Evolutionary conservation across 768 basidiomycete genomes (phyloP), one percentile per base, ranked within the genome.

Genomic region (Macrocybe gigantea): DNA sequence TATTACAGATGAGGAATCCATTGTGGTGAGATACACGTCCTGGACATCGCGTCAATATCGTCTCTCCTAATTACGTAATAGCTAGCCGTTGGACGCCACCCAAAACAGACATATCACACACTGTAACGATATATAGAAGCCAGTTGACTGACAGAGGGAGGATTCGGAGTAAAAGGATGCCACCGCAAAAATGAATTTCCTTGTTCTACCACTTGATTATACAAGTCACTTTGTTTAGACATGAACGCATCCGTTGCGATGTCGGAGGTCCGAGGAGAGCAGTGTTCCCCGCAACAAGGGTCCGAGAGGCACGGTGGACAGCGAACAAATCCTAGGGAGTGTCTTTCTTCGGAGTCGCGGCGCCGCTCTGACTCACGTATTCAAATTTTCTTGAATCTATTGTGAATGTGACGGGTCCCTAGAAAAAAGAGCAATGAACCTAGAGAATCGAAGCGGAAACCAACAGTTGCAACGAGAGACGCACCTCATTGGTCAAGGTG

Each of bases 381-480:
- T 85, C 84, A 45, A 80, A 87, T 60, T 85, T 88, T 42, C 85
- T 79, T 29, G 88, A 83, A 64, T 93, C 90, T 34, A 93, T 71
- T 0, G 85, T 90, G 51, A 93, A 83, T 8, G 89, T 92, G 29
- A 93, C 80, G 48, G 90, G 90, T 2, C 90, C 90, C 87, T 91
- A 38, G 52, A 22, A 22, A 22, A 22, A 22, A 12, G 15, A 13
- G 35, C 41, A 49, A 38, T 38, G 33, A 50, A 38, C 67, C 74
- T 44, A 77, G 70, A 14, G 74, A 79, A 38, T 79, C 68, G 32
- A 74, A 72, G 32, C 70, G 72, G 69, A 47, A 48, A 43, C 39
- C 29, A 46, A 33, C 33, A 46, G 41, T 36, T 37, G 31, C 5
- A 29, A 29, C 6, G 15, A 41, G 42, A 48, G 41, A 56, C 72